Percentiles rank a stretch among this genome's conserved stretches.
These are phyloP conservation scores for Miamiensis avidus DNA, from an alignment of 169 alveolate species.

Conservation along the genomic window DNA sequence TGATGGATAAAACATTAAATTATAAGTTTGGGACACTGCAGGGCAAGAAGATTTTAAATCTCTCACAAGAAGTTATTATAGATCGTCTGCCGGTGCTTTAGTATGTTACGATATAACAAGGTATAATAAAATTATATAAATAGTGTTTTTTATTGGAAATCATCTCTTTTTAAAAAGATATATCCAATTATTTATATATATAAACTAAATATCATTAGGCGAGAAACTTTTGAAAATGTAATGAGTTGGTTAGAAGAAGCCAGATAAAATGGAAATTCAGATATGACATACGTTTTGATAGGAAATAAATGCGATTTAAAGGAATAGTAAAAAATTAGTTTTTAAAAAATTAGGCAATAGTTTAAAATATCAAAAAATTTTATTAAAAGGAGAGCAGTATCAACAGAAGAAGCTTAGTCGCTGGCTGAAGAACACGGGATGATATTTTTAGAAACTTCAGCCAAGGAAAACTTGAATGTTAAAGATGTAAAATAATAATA, in stretches of 20 bases:
- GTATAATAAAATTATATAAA: not conserved
- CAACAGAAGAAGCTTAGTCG: slow-evolving; percentile 35
- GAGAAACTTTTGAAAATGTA: slow-evolving; percentile 47
- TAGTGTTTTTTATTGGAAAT: not conserved
- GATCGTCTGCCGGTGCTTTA: slow-evolving; percentile 71
- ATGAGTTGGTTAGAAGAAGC: slow-evolving; percentile 53
- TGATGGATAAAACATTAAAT: slow-evolving; percentile 49
- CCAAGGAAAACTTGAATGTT: slow-evolving; percentile 40
- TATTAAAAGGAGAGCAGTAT: slow-evolving; percentile 28
- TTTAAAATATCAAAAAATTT: not conserved
- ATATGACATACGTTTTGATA: slow-evolving; percentile 39
- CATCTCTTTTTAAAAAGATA: not conserved
- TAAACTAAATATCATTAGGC: not conserved
- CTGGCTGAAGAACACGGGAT: slow-evolving; percentile 37
- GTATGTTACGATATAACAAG: slow-evolving; percentile 68
- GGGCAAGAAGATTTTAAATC: slow-evolving; percentile 60
- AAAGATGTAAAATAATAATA: not conserved
- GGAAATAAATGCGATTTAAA: slow-evolving; percentile 60
- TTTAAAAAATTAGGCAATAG: not conserved
- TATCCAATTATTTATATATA: too few relatives aligned
- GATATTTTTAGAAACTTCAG: slow-evolving; percentile 55
- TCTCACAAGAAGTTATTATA: slow-evolving; percentile 64
- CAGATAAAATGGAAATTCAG: slow-evolving; percentile 48
- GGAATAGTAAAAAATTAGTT: not conserved
- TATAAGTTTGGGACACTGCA: slow-evolving; percentile 80